A percentile compares a stretch with the other conserved stretches of the same genome.
Evolutionary conservation across 331 rosid genomes (phyloP).

Genomic region (Malus hybrid): DNA sequence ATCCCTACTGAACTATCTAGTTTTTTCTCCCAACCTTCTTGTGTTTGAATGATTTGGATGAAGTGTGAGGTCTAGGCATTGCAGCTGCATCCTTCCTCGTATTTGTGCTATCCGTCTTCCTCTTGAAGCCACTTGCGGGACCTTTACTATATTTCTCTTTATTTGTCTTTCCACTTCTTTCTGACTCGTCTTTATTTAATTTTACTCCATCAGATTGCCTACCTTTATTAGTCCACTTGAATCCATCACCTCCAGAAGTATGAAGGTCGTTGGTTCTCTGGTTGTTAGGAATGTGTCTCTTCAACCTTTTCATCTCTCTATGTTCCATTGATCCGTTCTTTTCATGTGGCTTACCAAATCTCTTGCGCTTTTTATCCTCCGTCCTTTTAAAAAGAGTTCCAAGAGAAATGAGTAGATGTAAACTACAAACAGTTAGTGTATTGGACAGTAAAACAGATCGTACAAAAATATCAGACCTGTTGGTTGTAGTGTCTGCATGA

Average conservation of each 20-base stretch:
- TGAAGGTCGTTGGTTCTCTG: conserved; percentile 9
- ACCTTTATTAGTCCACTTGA: conserved; percentile 23
- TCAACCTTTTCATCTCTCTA: conserved; percentile 38
- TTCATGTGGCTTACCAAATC: conserved; percentile 10
- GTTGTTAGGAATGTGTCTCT: conserved; percentile 10
- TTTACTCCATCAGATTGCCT: conserved; percentile 26
- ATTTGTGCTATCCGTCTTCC: conserved; percentile 18
- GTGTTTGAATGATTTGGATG: conserved; percentile 25
- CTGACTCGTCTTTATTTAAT: conserved; percentile 19
- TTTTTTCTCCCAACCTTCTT: conserved; percentile 11
- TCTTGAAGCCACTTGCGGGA: conserved; percentile 20
- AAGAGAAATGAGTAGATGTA: neutral
- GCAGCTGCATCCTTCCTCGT: conserved; percentile 15
- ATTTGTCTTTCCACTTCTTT: conserved; percentile 11
- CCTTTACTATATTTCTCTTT: conserved; percentile 20
- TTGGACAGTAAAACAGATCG: neutral
- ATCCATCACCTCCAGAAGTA: conserved; percentile 14
- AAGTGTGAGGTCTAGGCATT: conserved; percentile 11
- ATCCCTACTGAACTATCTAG: neutral
- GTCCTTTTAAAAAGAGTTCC: conserved; percentile 25
- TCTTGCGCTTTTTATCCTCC: conserved; percentile 31
- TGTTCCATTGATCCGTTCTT: conserved; percentile 22
- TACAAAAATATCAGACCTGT: conserved; percentile 36
- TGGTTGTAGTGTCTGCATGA: conserved; percentile 38
- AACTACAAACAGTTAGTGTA: neutral